Conservation (phyloP, 169 alveolate genomes). For the Nephromyces sp. region DNA sequence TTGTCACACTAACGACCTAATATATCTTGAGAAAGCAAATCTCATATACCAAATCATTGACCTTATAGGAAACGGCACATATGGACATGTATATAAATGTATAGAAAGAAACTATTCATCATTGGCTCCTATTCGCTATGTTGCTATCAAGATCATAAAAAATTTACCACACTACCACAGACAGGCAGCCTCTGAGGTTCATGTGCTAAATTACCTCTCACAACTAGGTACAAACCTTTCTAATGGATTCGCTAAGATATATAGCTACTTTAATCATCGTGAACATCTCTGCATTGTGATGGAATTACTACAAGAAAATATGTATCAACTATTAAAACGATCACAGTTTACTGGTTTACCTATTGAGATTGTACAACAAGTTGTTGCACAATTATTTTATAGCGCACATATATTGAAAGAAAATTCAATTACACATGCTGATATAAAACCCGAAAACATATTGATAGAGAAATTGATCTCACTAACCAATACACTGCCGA, state of each 20-base stretch:
- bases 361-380: conserved; percentile 16
- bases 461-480: too few species aligned
- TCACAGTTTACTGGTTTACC: not conserved
- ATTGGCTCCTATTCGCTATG: too few species aligned
- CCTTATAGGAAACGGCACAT: too few species aligned
- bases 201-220: conserved; percentile 62
- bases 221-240: conserved; percentile 68
- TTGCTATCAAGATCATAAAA: conserved; percentile 85
- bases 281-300: conserved; percentile 88
- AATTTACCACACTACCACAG: conserved; percentile 83
- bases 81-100: too few species aligned
- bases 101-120: too few species aligned
- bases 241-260: conserved; percentile 53
- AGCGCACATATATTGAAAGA: conserved; percentile 63
- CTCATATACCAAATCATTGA: too few species aligned
- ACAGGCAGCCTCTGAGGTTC: conserved; percentile 80
- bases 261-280: conserved; percentile 81
- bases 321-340: conserved; percentile 6
- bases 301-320: conserved; percentile 73
- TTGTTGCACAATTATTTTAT: conserved; percentile 53
- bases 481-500: too few species aligned
- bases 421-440: conserved; percentile 78
- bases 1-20: too few species aligned
- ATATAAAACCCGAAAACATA: conserved; percentile 89
- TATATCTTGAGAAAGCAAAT: too few species aligned